Evolutionary conservation across 1,284 basidiomycete genomes (phyloP).

Genomic region (Ceratobasidium sp.): DNA sequence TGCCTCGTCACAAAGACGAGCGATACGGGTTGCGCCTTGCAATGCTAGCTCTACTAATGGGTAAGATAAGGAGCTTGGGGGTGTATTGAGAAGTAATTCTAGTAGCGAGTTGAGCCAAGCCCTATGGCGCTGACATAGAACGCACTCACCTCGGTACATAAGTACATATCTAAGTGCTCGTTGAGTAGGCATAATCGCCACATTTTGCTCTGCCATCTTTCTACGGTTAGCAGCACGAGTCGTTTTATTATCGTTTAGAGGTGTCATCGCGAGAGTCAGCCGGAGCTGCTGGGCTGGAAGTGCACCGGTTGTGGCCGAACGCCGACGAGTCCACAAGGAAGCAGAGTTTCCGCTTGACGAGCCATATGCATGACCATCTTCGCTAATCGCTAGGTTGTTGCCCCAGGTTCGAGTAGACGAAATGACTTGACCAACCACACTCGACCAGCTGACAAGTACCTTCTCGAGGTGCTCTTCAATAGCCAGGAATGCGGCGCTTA

Average conservation of each 20-base stretch:
- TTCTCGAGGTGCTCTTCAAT: conserved; percentile 67
- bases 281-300: background rate
- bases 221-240: conserved; percentile 22
- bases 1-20: conserved; percentile 72
- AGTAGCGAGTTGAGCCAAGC: background rate
- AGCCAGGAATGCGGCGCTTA: conserved; percentile 70
- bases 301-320: conserved; percentile 1
- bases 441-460: conserved; percentile 73
- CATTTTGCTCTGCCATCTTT: conserved; percentile 62
- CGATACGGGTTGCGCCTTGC: conserved; percentile 70
- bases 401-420: background rate
- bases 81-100: conserved; percentile 65
- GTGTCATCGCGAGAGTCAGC: background rate
- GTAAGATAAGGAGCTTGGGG: conserved; percentile 61
- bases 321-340: conserved; percentile 22
- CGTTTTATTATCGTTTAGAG: background rate
- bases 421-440: conserved; percentile 74
- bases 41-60: conserved; percentile 71
- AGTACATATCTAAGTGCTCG: conserved; percentile 77
- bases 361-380: conserved; percentile 42
- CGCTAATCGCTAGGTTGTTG: conserved; percentile 15
- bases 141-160: conserved; percentile 70
- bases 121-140: conserved; percentile 23
- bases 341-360: conserved; percentile 43
- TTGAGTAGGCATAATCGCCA: conserved; percentile 78